Base-by-base conservation (phyloP, 371 early-diverging fungal species). In the Capillidium heterosporum region DNA sequence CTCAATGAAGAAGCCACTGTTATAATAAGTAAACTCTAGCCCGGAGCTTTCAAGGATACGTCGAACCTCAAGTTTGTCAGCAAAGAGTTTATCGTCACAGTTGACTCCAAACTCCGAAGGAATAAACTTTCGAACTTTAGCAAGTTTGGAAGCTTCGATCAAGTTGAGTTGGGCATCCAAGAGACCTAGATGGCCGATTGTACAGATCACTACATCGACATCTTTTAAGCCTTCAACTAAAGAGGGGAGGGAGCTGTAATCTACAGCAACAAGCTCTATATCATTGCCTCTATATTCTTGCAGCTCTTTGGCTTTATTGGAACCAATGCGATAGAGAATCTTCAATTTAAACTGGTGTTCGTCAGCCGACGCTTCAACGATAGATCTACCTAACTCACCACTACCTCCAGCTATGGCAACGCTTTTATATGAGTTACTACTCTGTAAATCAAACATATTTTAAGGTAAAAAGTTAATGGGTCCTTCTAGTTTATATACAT, bases 101-200 rank as follows among this genome's bases (percentile, higher is more conserved):
- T 50, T 28, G 26, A 28, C 15, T 8, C 50, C 50, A 50, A 50
- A 50, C 35, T 50, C 50, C 15, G 50, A 50, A 17, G 50, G 50
- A 8, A 50, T 24, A 32, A 50, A 50, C 8, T n/a, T 19, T 24
- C 17, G 11, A 24, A 50, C 50, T 28, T 32, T 19, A 17, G 50
- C 19, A 17, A 23, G 15, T 0, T 24, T 28, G 26, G 50, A 28
- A 15, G 50, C 50, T 24, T 28, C 29, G n/a, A 50, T 32, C 32
- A 50, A 50, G 8, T 32, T 28, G 17, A 8, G 8, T 24, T 50
- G 19, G 8, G n/a, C 35, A 13, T 24, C 50, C 15, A 31, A 19
- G 15, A 50, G 28, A 50, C 24, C 50, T 5, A 15, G 10, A 19
- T 13, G 17, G 7, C 50, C 28, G 19, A 50, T 17, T 28, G 50